Evolutionary conservation across 2,329 filamentous ascomycete species (phyloP), one percentile per base, ranked within the genome.

Genomic region (Fusarium sp.): DNA sequence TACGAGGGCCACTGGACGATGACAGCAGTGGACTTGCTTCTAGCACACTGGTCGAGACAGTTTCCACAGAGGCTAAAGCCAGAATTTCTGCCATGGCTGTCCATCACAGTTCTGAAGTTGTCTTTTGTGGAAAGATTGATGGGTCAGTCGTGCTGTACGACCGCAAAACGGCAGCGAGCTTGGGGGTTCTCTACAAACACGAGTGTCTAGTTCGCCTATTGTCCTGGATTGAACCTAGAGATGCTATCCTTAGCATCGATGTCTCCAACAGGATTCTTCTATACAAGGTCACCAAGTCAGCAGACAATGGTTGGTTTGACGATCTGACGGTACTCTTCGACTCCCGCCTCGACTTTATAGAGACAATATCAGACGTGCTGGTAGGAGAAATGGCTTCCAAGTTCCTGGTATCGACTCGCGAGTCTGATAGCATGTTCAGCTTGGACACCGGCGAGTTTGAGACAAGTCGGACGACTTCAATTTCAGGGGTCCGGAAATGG

Each of bases 81-180:
- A 72, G 61, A 49, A 71, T 76, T 25, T 75, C 63, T 27, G 69
- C 70, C 21, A 70, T 77, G 44, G 53, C 49, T 19, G 49, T 68
- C 19, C 65, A 73, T 61, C 55, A 53, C 35, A 67, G 53, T 4
- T 57, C 38, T 6, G 66, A 70, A 5, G 56, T 71, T 15, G 47
- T 73, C 10, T 71, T 77, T 49, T 76, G 75, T 38, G 76, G 76
- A 27, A 75, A 73, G 43, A 67, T 73, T 49, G 72, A 78, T 53
- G 76, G 75, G 14, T 68, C 70, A 2, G 70, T 78, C 27, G 66
- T 53, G 14, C 32, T 74, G 2, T 76, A 76, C 48, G 57, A 69
- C 23, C 41, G 61, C 11, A 59, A 56, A 43, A 62, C 43, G 14
- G 61, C 49, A 39, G 27, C 9, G 17, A 29, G 63, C 31, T 39